Evolutionary conservation across 371 early-diverging fungal genomes (phyloP).

Genomic region (Parasitella parasitica): DNA sequence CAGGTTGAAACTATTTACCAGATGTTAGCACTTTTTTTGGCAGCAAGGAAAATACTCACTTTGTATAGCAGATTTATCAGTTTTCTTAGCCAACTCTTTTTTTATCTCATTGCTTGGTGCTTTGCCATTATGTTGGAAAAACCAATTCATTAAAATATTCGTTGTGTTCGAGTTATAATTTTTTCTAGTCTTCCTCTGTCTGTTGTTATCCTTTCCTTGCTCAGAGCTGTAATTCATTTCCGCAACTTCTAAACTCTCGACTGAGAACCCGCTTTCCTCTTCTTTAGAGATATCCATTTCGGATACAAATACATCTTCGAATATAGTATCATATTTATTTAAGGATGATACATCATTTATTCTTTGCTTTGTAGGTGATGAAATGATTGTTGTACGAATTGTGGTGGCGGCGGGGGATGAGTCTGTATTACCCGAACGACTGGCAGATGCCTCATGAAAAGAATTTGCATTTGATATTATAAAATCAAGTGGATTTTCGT

Average conservation of each 20-base stretch:
- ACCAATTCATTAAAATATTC: slow-evolving; percentile 39
- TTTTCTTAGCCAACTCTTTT: slow-evolving; percentile 17
- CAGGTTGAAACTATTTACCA: slow-evolving; percentile 40
- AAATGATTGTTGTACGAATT: neutral
- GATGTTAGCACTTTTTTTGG: neutral
- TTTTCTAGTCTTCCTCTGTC: slow-evolving; percentile 28
- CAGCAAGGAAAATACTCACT: slow-evolving; percentile 21
- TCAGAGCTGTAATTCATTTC: neutral
- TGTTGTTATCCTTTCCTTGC: neutral
- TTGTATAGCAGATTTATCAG: slow-evolving; percentile 29
- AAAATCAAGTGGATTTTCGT: neutral
- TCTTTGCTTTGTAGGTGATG: neutral
- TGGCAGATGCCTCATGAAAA: neutral
- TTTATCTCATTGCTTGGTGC: slow-evolving; percentile 28
- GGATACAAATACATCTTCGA: neutral
- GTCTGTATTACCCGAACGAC: slow-evolving; percentile 11
- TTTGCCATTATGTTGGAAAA: slow-evolving; percentile 28
- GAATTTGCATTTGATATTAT: neutral
- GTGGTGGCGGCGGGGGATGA: neutral
- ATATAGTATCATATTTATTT: neutral
- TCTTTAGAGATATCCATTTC: neutral
- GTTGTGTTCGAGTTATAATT: slow-evolving; percentile 34
- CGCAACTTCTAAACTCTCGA: neutral
- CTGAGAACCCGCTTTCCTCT: neutral
- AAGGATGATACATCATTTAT: neutral